These are phyloP conservation scores for Hordeum marinum DNA, from an alignment of 176 grass and related monocot species.

Conservation along the genomic window DNA sequence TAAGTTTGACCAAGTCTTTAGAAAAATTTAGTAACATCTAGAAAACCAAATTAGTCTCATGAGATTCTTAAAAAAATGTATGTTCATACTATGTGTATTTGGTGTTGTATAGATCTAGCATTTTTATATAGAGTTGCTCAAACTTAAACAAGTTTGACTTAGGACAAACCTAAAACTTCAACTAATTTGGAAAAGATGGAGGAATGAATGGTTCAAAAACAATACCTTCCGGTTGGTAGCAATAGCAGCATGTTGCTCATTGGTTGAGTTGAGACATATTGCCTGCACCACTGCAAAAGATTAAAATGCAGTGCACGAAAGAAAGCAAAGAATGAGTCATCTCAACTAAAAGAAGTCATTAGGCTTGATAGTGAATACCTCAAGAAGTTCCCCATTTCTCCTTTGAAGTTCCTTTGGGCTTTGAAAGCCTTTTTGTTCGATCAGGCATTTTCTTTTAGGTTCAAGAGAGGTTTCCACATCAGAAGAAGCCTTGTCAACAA, in stretches of 20 bases:
- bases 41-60: background rate
- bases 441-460: conserved; percentile 52
- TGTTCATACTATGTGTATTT: background rate
- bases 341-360: background rate
- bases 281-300: conserved; percentile 47
- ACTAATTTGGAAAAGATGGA: background rate
- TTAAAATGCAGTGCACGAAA: conserved; percentile 24
- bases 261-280: conserved; percentile 77
- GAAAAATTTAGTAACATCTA: background rate
- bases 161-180: background rate
- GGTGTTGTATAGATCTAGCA: background rate
- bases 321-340: conserved; percentile 18
- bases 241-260: conserved; percentile 74
- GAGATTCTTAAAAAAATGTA: background rate
- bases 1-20: background rate
- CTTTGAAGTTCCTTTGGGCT: conserved; percentile 73
- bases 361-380: conserved; percentile 54
- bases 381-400: conserved; percentile 89
- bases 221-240: conserved; percentile 87
- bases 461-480: conserved; percentile 38
- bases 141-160: background rate
- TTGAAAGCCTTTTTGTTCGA: conserved; percentile 40
- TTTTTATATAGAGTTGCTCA: background rate
- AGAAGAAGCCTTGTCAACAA: background rate
- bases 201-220: conserved; percentile 5